Percentiles rank a stretch among this genome's conserved stretches.
phyloP scores from a whole-genome alignment of 192 early-diverging fungal genomes.

The Coemansia sp. region DNA sequence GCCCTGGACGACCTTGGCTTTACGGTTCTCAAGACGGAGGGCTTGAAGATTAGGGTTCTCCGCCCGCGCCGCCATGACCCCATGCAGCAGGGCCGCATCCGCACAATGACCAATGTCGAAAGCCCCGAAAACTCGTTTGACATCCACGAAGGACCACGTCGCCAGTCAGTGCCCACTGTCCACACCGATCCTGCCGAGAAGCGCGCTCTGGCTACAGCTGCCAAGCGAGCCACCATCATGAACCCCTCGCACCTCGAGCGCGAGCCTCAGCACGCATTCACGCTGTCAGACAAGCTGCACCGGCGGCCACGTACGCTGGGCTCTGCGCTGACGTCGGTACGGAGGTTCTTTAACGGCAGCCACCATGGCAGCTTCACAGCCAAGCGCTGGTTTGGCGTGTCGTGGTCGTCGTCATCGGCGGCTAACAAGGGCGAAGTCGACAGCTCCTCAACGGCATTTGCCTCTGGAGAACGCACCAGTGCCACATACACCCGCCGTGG shows the following conservation, averaged over 20 bases:
- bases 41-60: constrained; percentile 49
- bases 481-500: constrained; percentile 16
- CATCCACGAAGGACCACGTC: constrained; percentile 28
- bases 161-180: constrained; percentile 46
- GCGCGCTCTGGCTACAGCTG: constrained; percentile 23
- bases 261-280: constrained; percentile 22
- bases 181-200: constrained; percentile 13
- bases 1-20: constrained; percentile 53
- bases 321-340: constrained; percentile 47
- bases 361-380: constrained; percentile 10
- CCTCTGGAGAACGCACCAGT: constrained; percentile 7
- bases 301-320: constrained; percentile 40
- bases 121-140: constrained; percentile 7
- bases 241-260: constrained; percentile 26
- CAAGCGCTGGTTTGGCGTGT: constrained; percentile 46
- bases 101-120: constrained; percentile 37
- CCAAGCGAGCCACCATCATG: constrained; percentile 51
- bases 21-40: constrained; percentile 48
- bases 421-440: constrained; percentile 14
- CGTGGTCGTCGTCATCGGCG: constrained; percentile 8
- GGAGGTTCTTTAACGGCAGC: constrained; percentile 40
- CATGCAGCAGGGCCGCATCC: constrained; percentile 15
- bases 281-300: constrained; percentile 28
- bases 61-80: constrained; percentile 32
- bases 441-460: constrained; percentile 32